phyloP scores from a whole-genome alignment of 1,284 basidiomycete species.

The Caloboletus firmus region DNA sequence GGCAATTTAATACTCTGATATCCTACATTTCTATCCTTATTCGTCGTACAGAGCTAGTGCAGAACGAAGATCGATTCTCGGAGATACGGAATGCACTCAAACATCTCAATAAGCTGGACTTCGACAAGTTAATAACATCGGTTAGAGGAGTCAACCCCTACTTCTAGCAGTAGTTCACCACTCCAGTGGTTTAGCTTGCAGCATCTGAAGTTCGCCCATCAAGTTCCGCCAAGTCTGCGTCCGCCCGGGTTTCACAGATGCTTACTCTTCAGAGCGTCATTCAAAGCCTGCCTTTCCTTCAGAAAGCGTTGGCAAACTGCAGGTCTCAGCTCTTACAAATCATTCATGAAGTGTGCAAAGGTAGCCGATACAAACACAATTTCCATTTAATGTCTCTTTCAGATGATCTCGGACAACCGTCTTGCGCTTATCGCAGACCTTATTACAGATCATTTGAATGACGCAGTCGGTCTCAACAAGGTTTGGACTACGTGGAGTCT shows the following conservation, averaged over 20 bases:
- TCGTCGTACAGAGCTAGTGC: conserved; percentile 62
- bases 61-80: conserved; percentile 72
- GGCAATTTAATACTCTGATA: conserved; percentile 42
- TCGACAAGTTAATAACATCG: conserved; percentile 82
- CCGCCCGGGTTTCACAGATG: conserved; percentile 72
- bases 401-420: conserved; percentile 75
- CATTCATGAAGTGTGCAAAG: conserved; percentile 50
- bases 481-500: conserved; percentile 37
- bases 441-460: conserved; percentile 68
- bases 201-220: conserved; percentile 56
- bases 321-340: conserved; percentile 61
- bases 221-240: conserved; percentile 60
- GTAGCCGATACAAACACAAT: neutral
- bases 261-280: conserved; percentile 73
- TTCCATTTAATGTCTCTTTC: neutral
- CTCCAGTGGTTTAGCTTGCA: conserved; percentile 49
- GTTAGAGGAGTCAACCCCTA: conserved; percentile 39
- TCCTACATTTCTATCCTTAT: conserved; percentile 3
- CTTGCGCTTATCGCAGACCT: conserved; percentile 60
- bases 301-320: conserved; percentile 58
- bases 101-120: conserved; percentile 74
- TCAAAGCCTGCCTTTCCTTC: conserved; percentile 60
- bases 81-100: conserved; percentile 70
- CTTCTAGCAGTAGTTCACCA: neutral
- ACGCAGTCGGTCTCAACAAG: conserved; percentile 60